Base-by-base conservation (phyloP, 208 protist genomes). In the Trypanosoma vivax region DNA sequence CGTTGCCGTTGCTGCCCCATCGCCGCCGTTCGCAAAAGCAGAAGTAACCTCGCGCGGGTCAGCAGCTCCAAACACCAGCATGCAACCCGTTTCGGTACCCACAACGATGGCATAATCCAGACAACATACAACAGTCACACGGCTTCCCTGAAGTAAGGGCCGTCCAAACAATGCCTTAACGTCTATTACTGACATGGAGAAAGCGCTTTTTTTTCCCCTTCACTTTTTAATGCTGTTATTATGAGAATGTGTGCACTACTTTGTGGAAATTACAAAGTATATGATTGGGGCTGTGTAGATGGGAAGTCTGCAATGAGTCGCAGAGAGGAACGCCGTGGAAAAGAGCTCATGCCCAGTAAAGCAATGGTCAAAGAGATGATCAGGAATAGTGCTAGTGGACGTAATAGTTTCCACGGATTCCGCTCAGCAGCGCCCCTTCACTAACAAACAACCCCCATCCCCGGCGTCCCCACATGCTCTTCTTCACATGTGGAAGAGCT, bases 71-170 rank as follows among this genome's bases (percentile, higher is more conserved):
- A 69, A 72, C 7, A 33, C 52, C 18, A 73, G 11, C 1, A 78
- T 51, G n/a, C 52, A 58, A 1, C 71, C 71, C 11, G 35, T 18
- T 43, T 64, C 48, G 9, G 71, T 78, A 46, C 65, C 71, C 24
- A 72, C 51, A 13, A 73, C 24, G 16, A 65, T 27, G 19, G 45
- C 18, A 31, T 40, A 24, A 31, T 50, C 39, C 1, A 67, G 18
- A 6, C 42, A 23, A 11, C 39, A 13, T n/a, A 67, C 24, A 11
- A 53, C 58, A 18, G 63, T 76, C 6, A 41, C 61, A 25, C 43
- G 30, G 10, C 64, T 42, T 30, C 41, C 52, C 5, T 76, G 57
- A 31, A 46, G 21, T 2, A 74, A 28, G 14, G n/a, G 18, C 24
- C n/a, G 3, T 4, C 59, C 59, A 11, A 65, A 25, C 2, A 58